A percentile compares a stretch with the other conserved stretches of the same genome.
Evolutionary conservation across 2,329 filamentous ascomycete species (phyloP).

Genomic region (Nigrospora oryzae): DNA sequence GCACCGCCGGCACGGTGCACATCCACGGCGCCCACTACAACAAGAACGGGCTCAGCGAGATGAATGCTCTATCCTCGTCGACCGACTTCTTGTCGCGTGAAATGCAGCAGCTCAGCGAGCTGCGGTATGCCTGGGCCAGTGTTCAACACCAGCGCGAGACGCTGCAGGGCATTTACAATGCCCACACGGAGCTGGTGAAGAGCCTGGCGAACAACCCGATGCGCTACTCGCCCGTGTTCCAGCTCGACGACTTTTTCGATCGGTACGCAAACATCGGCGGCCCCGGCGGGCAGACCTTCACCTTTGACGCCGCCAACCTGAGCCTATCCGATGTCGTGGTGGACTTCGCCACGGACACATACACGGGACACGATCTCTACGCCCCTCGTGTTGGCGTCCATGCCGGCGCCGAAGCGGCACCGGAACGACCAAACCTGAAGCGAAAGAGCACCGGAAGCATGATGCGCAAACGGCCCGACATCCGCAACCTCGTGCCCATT

Average conservation of each 20-base stretch:
- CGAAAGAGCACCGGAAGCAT: conserved; percentile 36
- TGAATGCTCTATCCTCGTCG: conserved; percentile 53
- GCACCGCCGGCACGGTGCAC: conserved; percentile 80
- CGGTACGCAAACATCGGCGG: conserved; percentile 56
- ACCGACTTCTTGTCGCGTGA: conserved; percentile 67
- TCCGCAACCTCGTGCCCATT: conserved; percentile 23
- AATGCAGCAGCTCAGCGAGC: conserved; percentile 70
- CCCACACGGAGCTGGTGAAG: conserved; percentile 75
- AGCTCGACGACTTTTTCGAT: conserved; percentile 82
- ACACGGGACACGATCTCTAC: conserved; percentile 39
- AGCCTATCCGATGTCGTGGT: conserved; percentile 59
- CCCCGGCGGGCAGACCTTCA: conserved; percentile 48
- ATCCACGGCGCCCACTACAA: conserved; percentile 79
- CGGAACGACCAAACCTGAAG: conserved; percentile 34
- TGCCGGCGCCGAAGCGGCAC: conserved; percentile 8
- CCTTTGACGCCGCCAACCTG: conserved; percentile 68
- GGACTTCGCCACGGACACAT: conserved; percentile 51
- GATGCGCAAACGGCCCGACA: conserved; percentile 28
- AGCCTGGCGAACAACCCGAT: conserved; percentile 59
- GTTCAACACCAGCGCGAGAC: conserved; percentile 75
- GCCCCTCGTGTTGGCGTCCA: conserved; percentile 24
- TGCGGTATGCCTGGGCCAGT: conserved; percentile 68
- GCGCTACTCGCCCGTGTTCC: conserved; percentile 70
- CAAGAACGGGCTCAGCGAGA: conserved; percentile 37
- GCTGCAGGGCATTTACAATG: conserved; percentile 66